Conservation (phyloP, 306 rosid species). For the Lathyrus aphaca region DNA sequence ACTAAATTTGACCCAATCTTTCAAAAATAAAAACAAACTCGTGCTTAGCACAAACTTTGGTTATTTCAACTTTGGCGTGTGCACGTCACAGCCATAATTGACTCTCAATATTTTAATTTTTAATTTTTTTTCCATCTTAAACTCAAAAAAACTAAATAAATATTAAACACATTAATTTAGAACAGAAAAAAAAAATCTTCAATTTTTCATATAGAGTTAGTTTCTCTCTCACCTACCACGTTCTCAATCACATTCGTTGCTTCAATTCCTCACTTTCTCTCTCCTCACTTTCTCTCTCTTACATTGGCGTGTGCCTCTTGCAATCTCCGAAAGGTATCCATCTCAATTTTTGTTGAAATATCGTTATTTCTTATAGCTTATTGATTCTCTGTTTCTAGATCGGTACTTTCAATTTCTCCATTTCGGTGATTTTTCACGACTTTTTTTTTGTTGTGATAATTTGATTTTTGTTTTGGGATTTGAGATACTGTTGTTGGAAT, state of each 20-base stretch:
- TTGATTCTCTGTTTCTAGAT: slow-evolving; percentile 24
- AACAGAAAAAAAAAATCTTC: not conserved
- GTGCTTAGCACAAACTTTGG: slow-evolving; percentile 29
- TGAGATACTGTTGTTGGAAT: not conserved
- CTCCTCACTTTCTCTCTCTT: slow-evolving; percentile 31
- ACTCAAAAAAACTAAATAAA: not conserved
- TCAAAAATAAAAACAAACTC: not conserved
- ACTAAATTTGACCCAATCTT: not conserved
- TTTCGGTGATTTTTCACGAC: slow-evolving; percentile 19
- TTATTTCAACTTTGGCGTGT: slow-evolving; percentile 48
- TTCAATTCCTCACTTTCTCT: not conserved
- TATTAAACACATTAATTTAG: not conserved
- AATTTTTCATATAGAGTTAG: not conserved
- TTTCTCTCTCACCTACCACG: slow-evolving; percentile 37
- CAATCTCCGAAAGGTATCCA: slow-evolving; percentile 43
- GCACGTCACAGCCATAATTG: slow-evolving; percentile 57
- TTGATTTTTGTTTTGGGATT: not conserved
- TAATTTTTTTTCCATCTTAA: not conserved
- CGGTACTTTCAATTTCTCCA: not conserved
- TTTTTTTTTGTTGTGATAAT: not conserved
- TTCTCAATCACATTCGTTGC: slow-evolving; percentile 35
- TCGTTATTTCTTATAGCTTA: not conserved
- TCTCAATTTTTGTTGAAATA: not conserved
- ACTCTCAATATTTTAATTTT: slow-evolving; percentile 8
- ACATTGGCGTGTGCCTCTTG: slow-evolving; percentile 42